phyloP scores from a whole-genome alignment of 2,329 filamentous ascomycete species.

The Tolypocladium ophioglossoides region DNA sequence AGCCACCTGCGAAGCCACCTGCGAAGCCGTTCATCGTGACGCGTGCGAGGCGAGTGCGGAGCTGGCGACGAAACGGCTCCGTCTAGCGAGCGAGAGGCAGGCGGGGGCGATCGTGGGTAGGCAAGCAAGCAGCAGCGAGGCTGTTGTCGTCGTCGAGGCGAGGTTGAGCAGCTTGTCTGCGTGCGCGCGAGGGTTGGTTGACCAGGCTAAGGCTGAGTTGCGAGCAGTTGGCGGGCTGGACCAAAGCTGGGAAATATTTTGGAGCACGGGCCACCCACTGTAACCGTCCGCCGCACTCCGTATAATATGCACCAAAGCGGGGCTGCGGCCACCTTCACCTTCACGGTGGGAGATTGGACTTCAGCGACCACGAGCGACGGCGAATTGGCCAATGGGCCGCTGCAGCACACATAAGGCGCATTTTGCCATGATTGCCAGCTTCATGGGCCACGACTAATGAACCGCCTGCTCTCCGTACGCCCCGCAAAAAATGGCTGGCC shows the following conservation, averaged over 20 bases:
- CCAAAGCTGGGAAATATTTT: conserved; percentile 6
- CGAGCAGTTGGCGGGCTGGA: not conserved
- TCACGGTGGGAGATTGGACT: not conserved
- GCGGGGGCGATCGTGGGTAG: not conserved
- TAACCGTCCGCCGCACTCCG: too few relatives aligned
- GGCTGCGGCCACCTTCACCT: not conserved
- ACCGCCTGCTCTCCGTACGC: not conserved
- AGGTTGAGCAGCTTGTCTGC: not conserved
- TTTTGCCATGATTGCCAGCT: not conserved
- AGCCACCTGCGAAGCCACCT: conserved; percentile 33
- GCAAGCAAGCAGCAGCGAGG: not conserved
- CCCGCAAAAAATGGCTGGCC: conserved; percentile 8
- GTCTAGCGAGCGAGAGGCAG: not conserved
- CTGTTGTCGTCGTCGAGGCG: not conserved
- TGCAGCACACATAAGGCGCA: not conserved
- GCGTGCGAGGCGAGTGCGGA: conserved; percentile 3
- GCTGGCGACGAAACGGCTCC: not conserved
- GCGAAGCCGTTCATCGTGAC: conserved; percentile 48
- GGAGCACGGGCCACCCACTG: conserved; percentile 12
- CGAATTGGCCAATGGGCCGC: not conserved
- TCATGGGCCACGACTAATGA: not conserved
- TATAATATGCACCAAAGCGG: not conserved
- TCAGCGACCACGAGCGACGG: not conserved
- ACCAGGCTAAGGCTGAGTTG: not conserved
- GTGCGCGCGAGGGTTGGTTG: not conserved